Percentiles rank a stretch among this genome's conserved stretches.
Conservation (phyloP, 768 basidiomycete genomes). For the Pleurotus tuoliensis region DNA sequence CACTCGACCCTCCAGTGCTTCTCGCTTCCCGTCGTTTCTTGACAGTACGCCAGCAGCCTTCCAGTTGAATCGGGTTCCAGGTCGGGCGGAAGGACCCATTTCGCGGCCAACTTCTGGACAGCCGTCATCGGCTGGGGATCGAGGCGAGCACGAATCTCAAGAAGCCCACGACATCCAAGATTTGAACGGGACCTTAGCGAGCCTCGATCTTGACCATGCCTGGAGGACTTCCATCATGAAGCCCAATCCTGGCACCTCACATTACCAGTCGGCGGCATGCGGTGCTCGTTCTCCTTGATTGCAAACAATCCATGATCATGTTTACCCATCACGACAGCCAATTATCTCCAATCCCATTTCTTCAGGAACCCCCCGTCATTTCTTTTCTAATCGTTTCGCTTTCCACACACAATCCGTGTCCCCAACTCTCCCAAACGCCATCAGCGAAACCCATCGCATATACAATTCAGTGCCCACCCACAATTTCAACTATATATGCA, state of each 20-base stretch:
- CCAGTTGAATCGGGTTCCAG: slow-evolving; percentile 35
- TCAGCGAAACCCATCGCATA: slow-evolving; percentile 2
- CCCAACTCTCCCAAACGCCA: not conserved
- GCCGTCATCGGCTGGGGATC: slow-evolving; percentile 17
- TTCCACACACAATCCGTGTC: not conserved
- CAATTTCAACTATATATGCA: not conserved
- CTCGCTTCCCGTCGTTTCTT: slow-evolving; percentile 43
- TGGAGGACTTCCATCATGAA: slow-evolving; percentile 9
- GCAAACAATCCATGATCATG: no score
- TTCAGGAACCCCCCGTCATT: not conserved
- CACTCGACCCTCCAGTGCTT: slow-evolving; percentile 38
- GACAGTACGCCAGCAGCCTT: slow-evolving; percentile 35
- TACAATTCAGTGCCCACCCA: not conserved
- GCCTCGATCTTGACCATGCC: slow-evolving; percentile 56
- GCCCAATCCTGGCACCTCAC: not conserved
- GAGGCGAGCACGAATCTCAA: slow-evolving; percentile 18
- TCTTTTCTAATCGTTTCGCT: not conserved
- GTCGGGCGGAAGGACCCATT: slow-evolving; percentile 43
- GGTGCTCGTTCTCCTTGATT: not conserved
- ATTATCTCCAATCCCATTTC: not conserved
- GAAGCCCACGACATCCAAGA: slow-evolving; percentile 60
- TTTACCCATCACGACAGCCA: no score
- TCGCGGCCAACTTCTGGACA: slow-evolving; percentile 54
- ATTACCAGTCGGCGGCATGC: not conserved
- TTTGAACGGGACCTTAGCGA: slow-evolving; percentile 73